Base-by-base conservation (phyloP, 805 yeast genomes). In the Metschnikowia similis region DNA sequence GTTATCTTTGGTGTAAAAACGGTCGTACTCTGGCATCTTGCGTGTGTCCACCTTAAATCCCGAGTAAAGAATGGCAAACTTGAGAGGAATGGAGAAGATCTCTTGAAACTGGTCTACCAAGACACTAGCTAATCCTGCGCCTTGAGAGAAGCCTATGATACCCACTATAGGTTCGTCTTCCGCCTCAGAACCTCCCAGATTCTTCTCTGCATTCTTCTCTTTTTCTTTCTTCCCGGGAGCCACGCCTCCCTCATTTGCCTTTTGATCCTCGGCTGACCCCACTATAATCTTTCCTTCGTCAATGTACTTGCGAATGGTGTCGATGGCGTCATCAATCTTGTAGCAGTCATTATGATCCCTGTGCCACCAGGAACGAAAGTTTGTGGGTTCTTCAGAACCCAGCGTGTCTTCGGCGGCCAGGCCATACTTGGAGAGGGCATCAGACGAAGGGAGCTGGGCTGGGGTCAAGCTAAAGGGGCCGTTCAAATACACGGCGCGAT, bases 71-170 rank as follows among this genome's bases (percentile, higher is more conserved):
- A 94, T 70, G 13, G 85, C 89, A 63, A 90, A 89, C 61, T 87
- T 82, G 59, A 92, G 54, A 14, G 60, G 56, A 1, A 60, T 47
- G 4, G 81, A 81, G 35, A 82, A 79, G 37, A 84, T 58, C 26
- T 76, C 75, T 21, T 79, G 73, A 54, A 85, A 82, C 36, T 77
- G 75, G 56, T 82, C 81, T 40, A 87, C 74, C 30, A 90, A 64
- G 27, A 88, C 74, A 1, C 92, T 87, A 1, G 89, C 84, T 34
- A 92, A 70, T 1, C 94, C 96, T 6, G 97, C 96, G 54, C 99
- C 99, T 66, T 94, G 98, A 9, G 95, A 85, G 65, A 92, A 92
- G 1, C 97, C 98, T 40, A 94, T 69, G 17, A 92, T 70, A 6
- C 98, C 99, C 21, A 85, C 86, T 56, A 89, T 87, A 1, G 97